Base-by-base conservation (phyloP, 345 rosid genomes). In the Hirschfeldia incana region DNA sequence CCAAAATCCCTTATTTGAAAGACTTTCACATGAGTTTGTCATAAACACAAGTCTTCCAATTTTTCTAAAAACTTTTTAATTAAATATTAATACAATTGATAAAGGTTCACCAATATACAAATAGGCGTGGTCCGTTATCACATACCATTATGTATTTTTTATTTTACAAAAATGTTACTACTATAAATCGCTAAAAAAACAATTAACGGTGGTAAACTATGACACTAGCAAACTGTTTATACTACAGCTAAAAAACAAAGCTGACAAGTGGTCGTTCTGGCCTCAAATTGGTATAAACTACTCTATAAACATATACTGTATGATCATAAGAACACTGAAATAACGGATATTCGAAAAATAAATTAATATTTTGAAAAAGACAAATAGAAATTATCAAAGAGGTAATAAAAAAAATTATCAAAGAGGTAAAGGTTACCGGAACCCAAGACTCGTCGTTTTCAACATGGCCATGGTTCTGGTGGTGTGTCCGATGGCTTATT, bases 381-480 rank as follows among this genome's bases (percentile, higher is more conserved):
- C 21, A 15, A 51, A 51, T 5, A 51, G 21, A 51, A 51, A n/a
- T 51, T 51, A 53, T 53, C 16, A 53, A 51, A 69, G 37, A 33
- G 11, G 58, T 49, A 27, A 64, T 21, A 21, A 21, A 21, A 21
- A 21, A 51, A 51, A n/a, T 51, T 51, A 53, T 53, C 16, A 53
- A 51, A 69, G 37, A 33, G 11, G 58, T 49, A 27, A 64, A 74
- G 5, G 36, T 72, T 74, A 91, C 97, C 74, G 97, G 97, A 67
- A 87, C 91, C 97, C 97, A 90, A 1, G 97, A 92, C 78, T 92
- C 97, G 72, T 92, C 97, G 72, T 86, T 87, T 75, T 92, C 97
- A 70, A 92, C 91, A 76, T 92, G 86, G 73, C 97, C 94, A 84
- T 92, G 97, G 85, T 92, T 92, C 68, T 90, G 94, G 76, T 92